Evolutionary conservation across 192 early-diverging fungal species (phyloP).

Genomic region (Jimgerdemannia flammicorona): DNA sequence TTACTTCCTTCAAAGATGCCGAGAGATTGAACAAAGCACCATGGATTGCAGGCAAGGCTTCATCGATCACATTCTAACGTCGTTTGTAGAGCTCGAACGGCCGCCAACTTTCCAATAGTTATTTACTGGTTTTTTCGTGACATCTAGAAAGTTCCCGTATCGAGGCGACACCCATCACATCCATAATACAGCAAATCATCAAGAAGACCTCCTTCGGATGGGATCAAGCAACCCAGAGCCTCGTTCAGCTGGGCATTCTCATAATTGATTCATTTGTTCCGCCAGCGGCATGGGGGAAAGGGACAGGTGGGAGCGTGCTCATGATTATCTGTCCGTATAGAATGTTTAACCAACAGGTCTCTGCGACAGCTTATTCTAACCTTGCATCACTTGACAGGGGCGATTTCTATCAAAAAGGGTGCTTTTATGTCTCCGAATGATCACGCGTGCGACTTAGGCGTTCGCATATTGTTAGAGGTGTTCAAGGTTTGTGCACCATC

Average conservation of each 20-base stretch:
- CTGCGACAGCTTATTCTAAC: neutral
- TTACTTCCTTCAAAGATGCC: conserved; percentile 37
- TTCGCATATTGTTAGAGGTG: conserved; percentile 37
- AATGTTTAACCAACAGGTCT: neutral
- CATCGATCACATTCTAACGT: neutral
- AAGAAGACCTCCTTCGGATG: conserved; percentile 43
- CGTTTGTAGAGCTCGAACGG: neutral
- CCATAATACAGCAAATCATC: conserved; percentile 37
- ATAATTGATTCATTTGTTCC: conserved; percentile 43
- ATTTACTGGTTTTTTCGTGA: neutral
- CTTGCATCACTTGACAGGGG: neutral
- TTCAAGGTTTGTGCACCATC: conserved; percentile 37
- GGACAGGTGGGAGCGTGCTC: conserved; percentile 3
- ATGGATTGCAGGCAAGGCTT: conserved; percentile 37
- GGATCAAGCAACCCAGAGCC: conserved; percentile 53
- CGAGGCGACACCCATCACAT: neutral
- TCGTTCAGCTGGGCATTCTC: conserved; percentile 44
- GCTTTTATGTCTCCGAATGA: conserved; percentile 33
- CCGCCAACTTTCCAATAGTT: too few species aligned
- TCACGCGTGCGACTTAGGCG: conserved; percentile 32
- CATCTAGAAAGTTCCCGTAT: neutral
- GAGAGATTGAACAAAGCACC: conserved; percentile 37
- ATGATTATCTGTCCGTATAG: neutral
- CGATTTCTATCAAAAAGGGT: conserved; percentile 7
- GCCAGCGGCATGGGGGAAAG: conserved; percentile 15